Base-by-base conservation (phyloP, 495 filamentous ascomycete genomes). In the Podospora tetraspora region DNA sequence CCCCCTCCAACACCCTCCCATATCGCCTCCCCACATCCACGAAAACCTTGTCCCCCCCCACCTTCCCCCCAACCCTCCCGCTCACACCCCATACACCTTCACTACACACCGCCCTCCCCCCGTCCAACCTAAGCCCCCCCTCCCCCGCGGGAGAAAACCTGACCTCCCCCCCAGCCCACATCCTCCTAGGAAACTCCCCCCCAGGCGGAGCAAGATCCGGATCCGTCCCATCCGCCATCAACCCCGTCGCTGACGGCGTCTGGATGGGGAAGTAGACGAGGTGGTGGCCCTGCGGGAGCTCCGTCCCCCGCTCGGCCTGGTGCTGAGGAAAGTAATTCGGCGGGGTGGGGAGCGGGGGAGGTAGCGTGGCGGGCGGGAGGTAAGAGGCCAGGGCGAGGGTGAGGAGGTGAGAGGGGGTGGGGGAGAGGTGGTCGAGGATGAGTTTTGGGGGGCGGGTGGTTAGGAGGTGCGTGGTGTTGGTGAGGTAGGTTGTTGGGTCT, bases 131-230 rank as follows among this genome's bases (percentile, higher is more conserved):
- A 21, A 84, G 52, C 2, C 22, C 37, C 6, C 62, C 22, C 0
- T 62, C 67, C 63, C 66, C 73, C 6, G 73, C 65, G 0, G 57
- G 57, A 4, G 69, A 57, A 56, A 79, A 82, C 1, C 70, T 72
- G 3, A 88, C 73, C 6, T 81, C 78, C 0, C 91, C 92, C 27
- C 91, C 91, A 3, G 90, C 90, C 92, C 92, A 96, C 87, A 96
- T 89, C 25, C 91, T 86, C 24, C 32, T 13, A 12, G 32, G 32
- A 37, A 37, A 37, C 11, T 3, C 32, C 2, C 3, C 11, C 11
- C 32, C 32, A 4, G 32, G 43, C 5, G 37, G 37, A 4, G 84
- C 88, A 68, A 93, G 91, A 2, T 84, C 84, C 3, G 79, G 76
- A 76, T 94, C 92, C 1, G 90, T 91, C 37, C 92, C 92, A 77